Evolutionary conservation across 2,329 filamentous ascomycete species (phyloP).

Genomic region (Cladosporium colombiae): DNA sequence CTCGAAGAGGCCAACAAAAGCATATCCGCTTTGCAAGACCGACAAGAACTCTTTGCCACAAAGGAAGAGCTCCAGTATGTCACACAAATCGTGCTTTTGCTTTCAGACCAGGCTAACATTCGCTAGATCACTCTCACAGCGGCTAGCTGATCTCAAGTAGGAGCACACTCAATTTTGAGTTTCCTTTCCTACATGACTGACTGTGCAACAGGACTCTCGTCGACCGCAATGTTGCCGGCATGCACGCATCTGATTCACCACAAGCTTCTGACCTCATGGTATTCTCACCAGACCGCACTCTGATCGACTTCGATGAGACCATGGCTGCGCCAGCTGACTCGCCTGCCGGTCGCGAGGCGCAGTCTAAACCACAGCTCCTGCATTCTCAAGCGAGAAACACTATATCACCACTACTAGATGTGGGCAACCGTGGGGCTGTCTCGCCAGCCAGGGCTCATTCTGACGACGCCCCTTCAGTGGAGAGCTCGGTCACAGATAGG

Average conservation of each 20-base stretch:
- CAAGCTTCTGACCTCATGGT: neutral
- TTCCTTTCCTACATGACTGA: neutral
- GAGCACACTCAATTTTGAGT: neutral
- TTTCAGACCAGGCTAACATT: neutral
- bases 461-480: no score
- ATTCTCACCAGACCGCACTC: neutral
- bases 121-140: neutral
- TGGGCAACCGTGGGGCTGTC: no score
- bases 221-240: neutral
- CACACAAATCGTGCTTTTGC: neutral
- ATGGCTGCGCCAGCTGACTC: neutral
- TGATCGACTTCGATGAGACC: neutral
- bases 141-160: neutral
- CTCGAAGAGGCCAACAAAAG: neutral
- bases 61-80: neutral
- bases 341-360: neutral
- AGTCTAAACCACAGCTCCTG: neutral
- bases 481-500: neutral
- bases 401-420: neutral
- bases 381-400: neutral
- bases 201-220: neutral
- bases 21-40: neutral
- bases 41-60: neutral
- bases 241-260: neutral
- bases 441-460: no score